phyloP scores from a whole-genome alignment of 1,284 basidiomycete genomes.

The Puccinia polysora region DNA sequence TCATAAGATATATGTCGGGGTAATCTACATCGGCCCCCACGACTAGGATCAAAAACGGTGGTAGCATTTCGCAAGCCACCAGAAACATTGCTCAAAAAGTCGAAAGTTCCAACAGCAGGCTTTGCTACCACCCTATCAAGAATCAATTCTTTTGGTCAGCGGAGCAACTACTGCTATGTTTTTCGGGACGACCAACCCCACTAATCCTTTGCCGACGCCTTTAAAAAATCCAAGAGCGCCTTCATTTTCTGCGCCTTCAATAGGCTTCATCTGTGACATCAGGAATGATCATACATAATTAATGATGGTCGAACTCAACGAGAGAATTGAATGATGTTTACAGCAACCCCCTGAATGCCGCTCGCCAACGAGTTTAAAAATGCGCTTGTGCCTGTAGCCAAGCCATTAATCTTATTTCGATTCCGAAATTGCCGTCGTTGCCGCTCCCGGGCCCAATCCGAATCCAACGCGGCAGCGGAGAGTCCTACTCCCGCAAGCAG shows the following conservation, averaged over 20 bases:
- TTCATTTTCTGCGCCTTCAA: constrained; percentile 91
- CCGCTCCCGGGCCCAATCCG: constrained; percentile 43
- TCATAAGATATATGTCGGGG: constrained; percentile 82
- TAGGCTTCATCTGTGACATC: constrained; percentile 71
- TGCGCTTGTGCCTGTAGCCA: constrained; percentile 82
- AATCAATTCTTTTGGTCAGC: not conserved
- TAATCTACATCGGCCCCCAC: constrained; percentile 80
- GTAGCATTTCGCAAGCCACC: constrained; percentile 92
- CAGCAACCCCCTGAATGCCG: constrained; percentile 90
- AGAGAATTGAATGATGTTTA: constrained; percentile 57
- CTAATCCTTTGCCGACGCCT: constrained; percentile 91
- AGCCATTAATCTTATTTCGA: constrained; percentile 43
- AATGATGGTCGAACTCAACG: not conserved
- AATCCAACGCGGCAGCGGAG: constrained; percentile 43
- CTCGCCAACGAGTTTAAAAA: constrained; percentile 90
- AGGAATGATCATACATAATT: constrained; percentile 34
- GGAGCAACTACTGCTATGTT: constrained; percentile 45
- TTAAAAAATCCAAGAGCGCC: constrained; percentile 97
- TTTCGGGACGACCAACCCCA: constrained; percentile 63
- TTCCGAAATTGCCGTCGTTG: constrained; percentile 43
- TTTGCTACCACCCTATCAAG: constrained; percentile 76
- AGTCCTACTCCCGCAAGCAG: constrained; percentile 54
- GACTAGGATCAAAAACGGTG: constrained; percentile 90
- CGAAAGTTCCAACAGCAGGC: constrained; percentile 92
- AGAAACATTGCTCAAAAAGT: constrained; percentile 80